These are phyloP conservation scores for Zygosaccharomyces bisporus DNA, from an alignment of 805 yeast genomes.

Conservation along the genomic window DNA sequence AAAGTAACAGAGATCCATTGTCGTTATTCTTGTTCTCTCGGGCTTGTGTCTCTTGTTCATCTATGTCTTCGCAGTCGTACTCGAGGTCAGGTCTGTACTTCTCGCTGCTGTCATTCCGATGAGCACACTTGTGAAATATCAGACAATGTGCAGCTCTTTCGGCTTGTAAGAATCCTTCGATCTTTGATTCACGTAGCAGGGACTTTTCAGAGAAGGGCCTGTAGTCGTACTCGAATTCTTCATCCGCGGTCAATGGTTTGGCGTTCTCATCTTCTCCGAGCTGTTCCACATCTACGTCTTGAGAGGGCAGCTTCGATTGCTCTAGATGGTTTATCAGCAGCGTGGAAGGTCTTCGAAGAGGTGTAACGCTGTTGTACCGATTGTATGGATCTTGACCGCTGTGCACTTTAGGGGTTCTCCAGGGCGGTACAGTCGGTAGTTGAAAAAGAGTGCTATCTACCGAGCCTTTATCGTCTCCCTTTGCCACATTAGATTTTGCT, in stretches of 20 bases:
- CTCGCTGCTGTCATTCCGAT: constrained; percentile 7
- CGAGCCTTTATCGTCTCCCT: not conserved
- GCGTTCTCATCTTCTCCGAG: constrained; percentile 4
- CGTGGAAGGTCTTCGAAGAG: constrained; percentile 20
- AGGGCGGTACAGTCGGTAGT: constrained; percentile 30
- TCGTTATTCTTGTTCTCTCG: not conserved
- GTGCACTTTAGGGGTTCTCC: constrained; percentile 26
- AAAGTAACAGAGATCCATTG: constrained; percentile 8
- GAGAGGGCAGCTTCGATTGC: constrained; percentile 4
- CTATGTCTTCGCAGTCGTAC: constrained; percentile 24
- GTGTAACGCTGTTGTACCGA: constrained; percentile 21
- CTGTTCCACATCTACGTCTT: constrained; percentile 3
- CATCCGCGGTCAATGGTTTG: not conserved
- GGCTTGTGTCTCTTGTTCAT: constrained; percentile 4
- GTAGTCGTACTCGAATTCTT: constrained; percentile 21
- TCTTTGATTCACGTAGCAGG: constrained; percentile 25
- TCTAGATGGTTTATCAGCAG: constrained; percentile 14
- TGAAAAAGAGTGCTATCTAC: constrained; percentile 16
- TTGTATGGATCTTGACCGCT: constrained; percentile 5
- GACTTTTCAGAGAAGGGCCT: constrained; percentile 24
- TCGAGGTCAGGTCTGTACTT: constrained; percentile 30
- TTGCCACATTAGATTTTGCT: not conserved
- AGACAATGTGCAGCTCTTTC: constrained; percentile 33
- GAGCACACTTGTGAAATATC: constrained; percentile 27
- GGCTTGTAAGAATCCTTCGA: constrained; percentile 17